Evolutionary conservation across 805 yeast species (phyloP).

Genomic region (Lachancea thermotolerans): DNA sequence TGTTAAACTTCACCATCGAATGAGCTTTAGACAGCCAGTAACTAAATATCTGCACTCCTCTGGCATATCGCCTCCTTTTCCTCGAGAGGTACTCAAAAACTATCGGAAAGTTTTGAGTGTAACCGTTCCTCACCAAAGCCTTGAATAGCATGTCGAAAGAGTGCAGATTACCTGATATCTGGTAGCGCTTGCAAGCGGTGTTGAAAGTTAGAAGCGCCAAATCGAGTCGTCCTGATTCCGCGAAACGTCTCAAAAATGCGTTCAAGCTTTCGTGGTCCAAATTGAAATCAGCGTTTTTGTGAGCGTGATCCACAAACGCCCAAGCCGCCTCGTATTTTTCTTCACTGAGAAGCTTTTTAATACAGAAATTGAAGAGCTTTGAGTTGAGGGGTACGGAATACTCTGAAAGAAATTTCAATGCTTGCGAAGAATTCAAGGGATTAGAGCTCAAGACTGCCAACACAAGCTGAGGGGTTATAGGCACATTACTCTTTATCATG

Average conservation of each 20-base stretch:
- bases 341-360: constrained; percentile 24
- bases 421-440: constrained; percentile 14
- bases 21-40: constrained; percentile 23
- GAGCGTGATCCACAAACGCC: constrained; percentile 20
- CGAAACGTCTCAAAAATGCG: constrained; percentile 26
- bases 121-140: constrained; percentile 31
- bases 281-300: constrained; percentile 6
- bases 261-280: constrained; percentile 24
- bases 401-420: constrained; percentile 20
- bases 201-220: constrained; percentile 30
- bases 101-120: constrained; percentile 21
- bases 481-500: constrained; percentile 29
- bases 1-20: constrained; percentile 23
- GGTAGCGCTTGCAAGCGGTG: constrained; percentile 23
- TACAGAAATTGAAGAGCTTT: constrained; percentile 21
- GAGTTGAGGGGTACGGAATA: constrained; percentile 24
- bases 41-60: constrained; percentile 14
- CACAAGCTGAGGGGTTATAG: constrained; percentile 25
- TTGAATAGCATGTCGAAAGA: constrained; percentile 33
- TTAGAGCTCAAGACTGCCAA: constrained; percentile 23
- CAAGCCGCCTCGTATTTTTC: constrained; percentile 28
- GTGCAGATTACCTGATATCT: constrained; percentile 28
- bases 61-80: constrained; percentile 14
- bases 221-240: constrained; percentile 33
- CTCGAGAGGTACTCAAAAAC: constrained; percentile 23